Evolutionary conservation across 2,329 filamentous ascomycete species (phyloP).

Genomic region (Scleromitrula shiraiana): DNA sequence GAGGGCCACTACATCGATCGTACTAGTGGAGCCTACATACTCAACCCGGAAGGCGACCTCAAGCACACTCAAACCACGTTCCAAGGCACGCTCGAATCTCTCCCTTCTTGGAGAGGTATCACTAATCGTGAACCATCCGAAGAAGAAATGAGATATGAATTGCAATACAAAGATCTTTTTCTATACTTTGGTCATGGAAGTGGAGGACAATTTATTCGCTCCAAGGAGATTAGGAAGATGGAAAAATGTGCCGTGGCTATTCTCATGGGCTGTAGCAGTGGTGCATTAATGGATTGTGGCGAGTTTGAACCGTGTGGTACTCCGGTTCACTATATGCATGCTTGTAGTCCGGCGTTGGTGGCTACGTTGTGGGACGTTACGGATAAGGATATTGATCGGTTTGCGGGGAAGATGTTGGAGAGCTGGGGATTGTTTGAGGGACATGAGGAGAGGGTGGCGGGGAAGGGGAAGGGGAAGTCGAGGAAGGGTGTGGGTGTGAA

Average conservation of each 20-base stretch:
- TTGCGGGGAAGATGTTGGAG: conserved; percentile 70
- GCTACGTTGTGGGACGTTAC: conserved; percentile 98
- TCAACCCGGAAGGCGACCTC: conserved; percentile 84
- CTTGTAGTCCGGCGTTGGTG: conserved; percentile 76
- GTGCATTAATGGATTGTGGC: conserved; percentile 69
- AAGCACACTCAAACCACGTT: conserved; percentile 72
- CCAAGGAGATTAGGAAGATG: conserved; percentile 71
- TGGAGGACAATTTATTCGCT: conserved; percentile 87
- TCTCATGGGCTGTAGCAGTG: conserved; percentile 91
- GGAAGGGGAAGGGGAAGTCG: conserved; percentile 25
- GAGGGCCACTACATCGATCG: conserved; percentile 49
- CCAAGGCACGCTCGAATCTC: conserved; percentile 53
- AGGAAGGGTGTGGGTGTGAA: conserved; percentile 18
- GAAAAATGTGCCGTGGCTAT: conserved; percentile 73
- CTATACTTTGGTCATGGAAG: conserved; percentile 96
- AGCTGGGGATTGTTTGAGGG: conserved; percentile 65
- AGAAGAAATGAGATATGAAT: conserved; percentile 61
- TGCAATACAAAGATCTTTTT: conserved; percentile 62
- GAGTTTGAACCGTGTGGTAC: conserved; percentile 89
- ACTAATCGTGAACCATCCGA: conserved; percentile 65
- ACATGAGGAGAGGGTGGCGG: conserved; percentile 24
- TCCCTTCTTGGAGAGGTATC: conserved; percentile 63
- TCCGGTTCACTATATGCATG: conserved; percentile 85
- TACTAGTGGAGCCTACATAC: conserved; percentile 62
- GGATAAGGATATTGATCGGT: conserved; percentile 93